Evolutionary conservation across 805 yeast species (phyloP), one percentile per base, ranked within the genome.

Genomic region (Suhomyces canberraensis): DNA sequence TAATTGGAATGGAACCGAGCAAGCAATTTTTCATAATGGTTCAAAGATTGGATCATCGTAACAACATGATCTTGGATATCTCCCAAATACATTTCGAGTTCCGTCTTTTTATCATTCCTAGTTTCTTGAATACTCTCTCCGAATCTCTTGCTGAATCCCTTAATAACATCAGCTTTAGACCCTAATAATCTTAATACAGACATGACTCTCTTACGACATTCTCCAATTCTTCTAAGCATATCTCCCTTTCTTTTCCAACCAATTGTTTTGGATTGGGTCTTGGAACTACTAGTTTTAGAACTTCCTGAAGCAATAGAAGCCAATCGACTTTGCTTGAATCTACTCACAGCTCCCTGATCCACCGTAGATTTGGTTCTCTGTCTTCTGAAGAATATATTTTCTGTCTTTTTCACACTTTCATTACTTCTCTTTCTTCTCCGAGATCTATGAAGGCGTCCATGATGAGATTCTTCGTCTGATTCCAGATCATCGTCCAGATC

Each of bases 41-140:
- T 90, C 44, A 93, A 70, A 3, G 95, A 80, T 52, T 93, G 96
- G 1, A 90, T 95, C 98, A 93, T 93, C 1, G 98, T 93, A 16
- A 93, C 87, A 24, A 93, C 81, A 64, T 93, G 98, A 64, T 93
- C 98, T 62, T 93, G 98, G 50, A 93, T 93, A 67, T 93, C 98
- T 13, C 97, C 96, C 40, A 93, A 64, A 58, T 91, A 93, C 82
- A 93, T 81, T 3, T 93, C 95, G 51, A 93, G 91, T 53, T 91
- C 98, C 37, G 46, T 53, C 32, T 54, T 51, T 30, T 25, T 35
- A 3, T 18, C 25, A 4, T 31, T 9, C 11, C 22, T 30, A 11
- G 33, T 25, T 18, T 44, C 48, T 28, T 40, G 30, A 17, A 43
- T 35, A 2, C 46, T 87, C 48, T 89, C 96, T 46, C 80, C 83